These are phyloP conservation scores for Ciborinia camelliae DNA, from an alignment of 2,329 filamentous ascomycete genomes.

Conservation along the genomic window DNA sequence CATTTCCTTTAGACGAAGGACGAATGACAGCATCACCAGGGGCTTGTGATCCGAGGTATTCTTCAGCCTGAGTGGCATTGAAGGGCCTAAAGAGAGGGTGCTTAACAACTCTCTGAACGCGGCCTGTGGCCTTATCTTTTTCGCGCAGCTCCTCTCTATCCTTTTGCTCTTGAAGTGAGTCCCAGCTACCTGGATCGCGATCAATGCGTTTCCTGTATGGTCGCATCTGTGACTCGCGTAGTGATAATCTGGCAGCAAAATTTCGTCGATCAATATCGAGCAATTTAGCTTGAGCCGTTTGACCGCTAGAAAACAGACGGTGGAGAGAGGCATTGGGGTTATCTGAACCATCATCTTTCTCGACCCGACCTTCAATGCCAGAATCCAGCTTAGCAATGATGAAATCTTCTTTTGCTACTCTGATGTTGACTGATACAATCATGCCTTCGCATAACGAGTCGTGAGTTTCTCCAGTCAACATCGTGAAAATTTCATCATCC, in stretches of 20 bases:
- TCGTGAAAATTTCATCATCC: slow-evolving; percentile 84
- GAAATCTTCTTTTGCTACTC: slow-evolving; percentile 86
- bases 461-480: slow-evolving; percentile 90
- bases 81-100: slow-evolving; percentile 94
- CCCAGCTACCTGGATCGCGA: slow-evolving; percentile 79
- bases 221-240: slow-evolving; percentile 77
- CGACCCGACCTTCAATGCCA: slow-evolving; percentile 85
- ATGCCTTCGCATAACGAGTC: slow-evolving; percentile 83
- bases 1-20: slow-evolving; percentile 89
- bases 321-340: slow-evolving; percentile 64
- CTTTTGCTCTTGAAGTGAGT: slow-evolving; percentile 72
- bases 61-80: slow-evolving; percentile 87
- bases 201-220: slow-evolving; percentile 69
- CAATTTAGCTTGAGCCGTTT: slow-evolving; percentile 86
- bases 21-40: slow-evolving; percentile 91
- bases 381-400: slow-evolving; percentile 92
- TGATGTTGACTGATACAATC: slow-evolving; percentile 86
- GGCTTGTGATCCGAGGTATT: slow-evolving; percentile 82
- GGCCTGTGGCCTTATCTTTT: slow-evolving; percentile 80
- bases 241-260: slow-evolving; percentile 77
- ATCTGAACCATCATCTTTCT: slow-evolving; percentile 76
- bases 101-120: slow-evolving; percentile 92
- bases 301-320: slow-evolving; percentile 71
- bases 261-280: slow-evolving; percentile 82
- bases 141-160: slow-evolving; percentile 82